A percentile compares a stretch with the other conserved stretches of the same genome.
phyloP scores from a whole-genome alignment of 805 yeast genomes.

The Ogataea glucozyma region DNA sequence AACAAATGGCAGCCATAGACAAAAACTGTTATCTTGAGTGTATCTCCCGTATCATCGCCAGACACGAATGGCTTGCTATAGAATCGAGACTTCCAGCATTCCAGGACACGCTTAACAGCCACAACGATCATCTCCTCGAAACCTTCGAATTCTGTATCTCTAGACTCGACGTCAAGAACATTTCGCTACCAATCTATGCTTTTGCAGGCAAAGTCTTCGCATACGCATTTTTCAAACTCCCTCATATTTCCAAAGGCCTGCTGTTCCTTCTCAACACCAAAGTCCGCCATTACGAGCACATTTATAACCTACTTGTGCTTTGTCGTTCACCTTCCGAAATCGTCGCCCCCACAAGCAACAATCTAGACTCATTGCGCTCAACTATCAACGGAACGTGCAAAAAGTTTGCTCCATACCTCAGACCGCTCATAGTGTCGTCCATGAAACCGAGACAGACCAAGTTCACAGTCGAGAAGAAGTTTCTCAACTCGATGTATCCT shows the following conservation, averaged over 20 bases:
- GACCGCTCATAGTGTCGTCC: constrained; percentile 24
- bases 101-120: constrained; percentile 30
- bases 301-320: constrained; percentile 25
- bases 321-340: constrained; percentile 17
- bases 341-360: constrained; percentile 5
- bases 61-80: constrained; percentile 45
- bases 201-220: constrained; percentile 74
- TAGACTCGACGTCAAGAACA: constrained; percentile 48
- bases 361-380: constrained; percentile 2
- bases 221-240: constrained; percentile 55
- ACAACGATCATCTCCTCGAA: constrained; percentile 41
- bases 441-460: constrained; percentile 26
- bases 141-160: constrained; percentile 56
- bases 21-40: constrained; percentile 55
- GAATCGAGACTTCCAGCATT: constrained; percentile 11
- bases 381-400: constrained; percentile 14
- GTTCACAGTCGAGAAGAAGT: constrained; percentile 32
- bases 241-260: constrained; percentile 56
- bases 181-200: constrained; percentile 60
- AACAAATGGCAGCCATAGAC: constrained; percentile 45
- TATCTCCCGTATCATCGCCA: constrained; percentile 49
- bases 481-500: constrained; percentile 40
- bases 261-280: constrained; percentile 58
- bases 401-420: constrained; percentile 29
- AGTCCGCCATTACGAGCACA: constrained; percentile 41